Evolutionary conservation across 2,329 filamentous ascomycete species (phyloP), one percentile per base, ranked within the genome.

Genomic region (Colletotrichum gigasporum): DNA sequence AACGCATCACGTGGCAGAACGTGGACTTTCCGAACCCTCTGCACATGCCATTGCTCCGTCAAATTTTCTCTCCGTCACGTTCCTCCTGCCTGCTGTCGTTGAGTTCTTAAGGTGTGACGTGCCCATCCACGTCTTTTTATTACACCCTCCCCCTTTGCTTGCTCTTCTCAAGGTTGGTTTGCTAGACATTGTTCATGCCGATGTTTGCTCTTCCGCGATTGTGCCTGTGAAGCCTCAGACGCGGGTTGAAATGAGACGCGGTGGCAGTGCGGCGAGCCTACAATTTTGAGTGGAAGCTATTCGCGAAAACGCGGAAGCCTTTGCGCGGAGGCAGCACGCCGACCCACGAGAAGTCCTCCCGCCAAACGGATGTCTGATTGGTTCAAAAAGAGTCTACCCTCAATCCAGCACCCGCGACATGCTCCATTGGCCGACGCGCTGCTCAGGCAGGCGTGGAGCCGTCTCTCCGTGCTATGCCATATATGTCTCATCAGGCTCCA

Each of bases 401-500:
- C 62, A 50, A 37, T 44, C 11, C 22, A 55, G 22, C 45, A 42
- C 39, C 20, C 20, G 7, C 16, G 47, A 32, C 32, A 32, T 20
- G 5, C 4, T 10, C 32, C 12, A 65, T 65, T 65, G 63, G 63
- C 5, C 37, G 32, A 41, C 24, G 52, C 37, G 58, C 18, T 56
- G 51, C 58, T 57, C 44, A 47, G 34, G 37, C 51, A 51, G 16
- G 30, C 58, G 16, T 63, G 37, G 39, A 47, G 32, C 52, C 48
- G 44, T 58, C 34, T 39, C 18, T 39, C 18, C 18, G 39, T 63
- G 63, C 59, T 65, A 65, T 63, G 51, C 63, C 63, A 34, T 45
- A 57, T 57, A 20, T 65, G 63, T 65, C 63, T 65, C 59, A 65
- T 47, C n/a, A 14, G 8, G 30, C 41, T 14, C 59, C 59, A 56